These are phyloP conservation scores for Cydonia oblonga DNA, from an alignment of 331 rosid genomes.

Conservation along the genomic window DNA sequence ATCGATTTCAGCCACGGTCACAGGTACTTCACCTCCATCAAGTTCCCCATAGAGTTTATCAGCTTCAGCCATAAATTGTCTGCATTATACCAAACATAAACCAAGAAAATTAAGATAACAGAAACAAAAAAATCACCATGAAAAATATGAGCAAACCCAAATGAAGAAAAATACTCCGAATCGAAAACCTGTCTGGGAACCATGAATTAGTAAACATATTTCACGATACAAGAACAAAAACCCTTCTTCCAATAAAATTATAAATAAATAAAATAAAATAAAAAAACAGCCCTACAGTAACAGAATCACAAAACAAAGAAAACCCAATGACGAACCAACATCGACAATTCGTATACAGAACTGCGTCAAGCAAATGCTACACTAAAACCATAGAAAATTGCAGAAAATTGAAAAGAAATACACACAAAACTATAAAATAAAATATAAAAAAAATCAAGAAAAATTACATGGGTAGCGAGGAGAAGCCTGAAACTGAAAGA, in stretches of 20 bases:
- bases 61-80: conserved; percentile 36
- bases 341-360: not conserved
- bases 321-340: not conserved
- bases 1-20: not conserved
- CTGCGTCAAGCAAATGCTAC: not conserved
- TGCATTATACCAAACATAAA: conserved; percentile 12
- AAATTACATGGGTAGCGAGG: conserved; percentile 26
- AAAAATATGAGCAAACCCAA: not conserved
- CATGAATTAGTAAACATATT: not conserved
- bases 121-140: not conserved
- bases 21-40: conserved; percentile 20
- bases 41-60: conserved; percentile 35
- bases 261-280: too few species aligned
- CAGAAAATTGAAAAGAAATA: not conserved
- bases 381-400: conserved; percentile 9
- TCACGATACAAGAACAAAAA: not conserved
- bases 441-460: not conserved
- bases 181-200: not conserved
- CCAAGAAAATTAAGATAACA: not conserved
- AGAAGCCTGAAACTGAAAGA: not conserved
- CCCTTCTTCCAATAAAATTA: not conserved
- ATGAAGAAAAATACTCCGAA: not conserved
- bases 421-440: not conserved
- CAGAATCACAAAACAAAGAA: not conserved
- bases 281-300: conserved; percentile 1